Percentiles rank a stretch among this genome's conserved stretches.
These are phyloP conservation scores for Globisporangium irregulare DNA, from an alignment of 352 stramenopile genomes.

Conservation along the genomic window DNA sequence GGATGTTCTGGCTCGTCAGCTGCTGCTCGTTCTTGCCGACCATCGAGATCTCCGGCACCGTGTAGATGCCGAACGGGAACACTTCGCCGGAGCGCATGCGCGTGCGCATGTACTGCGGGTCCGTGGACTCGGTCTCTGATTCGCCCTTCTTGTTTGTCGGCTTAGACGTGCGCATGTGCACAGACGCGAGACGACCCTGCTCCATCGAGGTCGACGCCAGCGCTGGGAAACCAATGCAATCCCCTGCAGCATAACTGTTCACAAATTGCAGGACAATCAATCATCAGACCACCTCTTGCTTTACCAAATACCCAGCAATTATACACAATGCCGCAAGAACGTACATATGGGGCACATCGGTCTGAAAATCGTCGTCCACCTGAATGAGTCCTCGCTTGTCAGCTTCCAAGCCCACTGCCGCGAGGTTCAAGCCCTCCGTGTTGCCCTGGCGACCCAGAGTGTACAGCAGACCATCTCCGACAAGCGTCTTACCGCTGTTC, in stretches of 20 bases:
- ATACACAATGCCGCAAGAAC: slow-evolving; percentile 12
- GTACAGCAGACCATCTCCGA: slow-evolving; percentile 83
- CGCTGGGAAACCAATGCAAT: slow-evolving; percentile 88
- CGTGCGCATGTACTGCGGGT: slow-evolving; percentile 66
- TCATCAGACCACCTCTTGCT: neutral
- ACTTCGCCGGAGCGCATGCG: slow-evolving; percentile 86
- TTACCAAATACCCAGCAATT: too few relatives aligned
- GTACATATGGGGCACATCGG: slow-evolving; percentile 82
- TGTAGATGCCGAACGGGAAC: slow-evolving; percentile 88
- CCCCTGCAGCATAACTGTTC: slow-evolving; percentile 82
- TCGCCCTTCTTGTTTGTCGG: slow-evolving; percentile 55
- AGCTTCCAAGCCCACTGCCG: slow-evolving; percentile 67
- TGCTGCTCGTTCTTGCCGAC: slow-evolving; percentile 89
- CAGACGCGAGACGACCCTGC: slow-evolving; percentile 80
- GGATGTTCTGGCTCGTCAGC: slow-evolving; percentile 66
- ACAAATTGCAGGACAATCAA: neutral
- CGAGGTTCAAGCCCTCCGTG: slow-evolving; percentile 80
- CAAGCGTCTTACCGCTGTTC: slow-evolving; percentile 84
- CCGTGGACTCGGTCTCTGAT: slow-evolving; percentile 45
- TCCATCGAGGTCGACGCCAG: slow-evolving; percentile 91
- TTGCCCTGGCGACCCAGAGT: slow-evolving; percentile 86
- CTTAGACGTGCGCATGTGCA: slow-evolving; percentile 82
- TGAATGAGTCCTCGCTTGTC: slow-evolving; percentile 85
- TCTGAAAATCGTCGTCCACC: slow-evolving; percentile 90
- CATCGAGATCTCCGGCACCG: slow-evolving; percentile 87